Base-by-base conservation (phyloP, 345 rosid genomes). In the Salix suchowensis region DNA sequence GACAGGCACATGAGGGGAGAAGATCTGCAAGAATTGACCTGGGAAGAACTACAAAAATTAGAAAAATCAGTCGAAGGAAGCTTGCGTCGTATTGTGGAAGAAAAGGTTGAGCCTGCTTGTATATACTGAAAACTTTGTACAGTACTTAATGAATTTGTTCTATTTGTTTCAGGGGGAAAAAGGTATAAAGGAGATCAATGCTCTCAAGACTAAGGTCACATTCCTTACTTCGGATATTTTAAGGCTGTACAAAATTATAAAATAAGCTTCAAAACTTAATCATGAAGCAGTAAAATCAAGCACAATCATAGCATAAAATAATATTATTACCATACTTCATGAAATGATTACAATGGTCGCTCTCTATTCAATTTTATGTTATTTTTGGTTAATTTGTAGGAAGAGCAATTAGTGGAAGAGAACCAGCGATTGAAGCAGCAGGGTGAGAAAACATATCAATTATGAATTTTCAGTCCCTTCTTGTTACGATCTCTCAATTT, bases 1-100 rank as follows among this genome's bases (percentile, higher is more conserved):
- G 26, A 42, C 79, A 85, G 87, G 73, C 81, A 79, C 15, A 39
- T 80, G 74, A 84, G 67, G 37, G 87, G 87, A 44, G 83, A 84
- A 72, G 85, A 79, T 30, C 81, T 84, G 7, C 83, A 85, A 64
- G 83, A 69, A 14, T 46, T 85, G 75, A 74, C 2, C 73, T 13
- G 77, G 0, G 83, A 74, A 26, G 82, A 82, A 70, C 7, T 82
- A 7, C 50, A 68, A 0, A 48, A 72, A 24, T 68, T 85, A 24
- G 87, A 85, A 70, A 77, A 68, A 30, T 39, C 32, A 66, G 68
- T 79, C 5, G 80, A 75, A 46, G 68, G 68, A 68, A 69, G 87
- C 42, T 64, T 85, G 58, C 70, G 28, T 19, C 50, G 74, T n/a
- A 78, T 87, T 9, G 1, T 2, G 1, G 67, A 83, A 76, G 58